Conservation (phyloP, 768 basidiomycete species). For the Russula olivacea region DNA sequence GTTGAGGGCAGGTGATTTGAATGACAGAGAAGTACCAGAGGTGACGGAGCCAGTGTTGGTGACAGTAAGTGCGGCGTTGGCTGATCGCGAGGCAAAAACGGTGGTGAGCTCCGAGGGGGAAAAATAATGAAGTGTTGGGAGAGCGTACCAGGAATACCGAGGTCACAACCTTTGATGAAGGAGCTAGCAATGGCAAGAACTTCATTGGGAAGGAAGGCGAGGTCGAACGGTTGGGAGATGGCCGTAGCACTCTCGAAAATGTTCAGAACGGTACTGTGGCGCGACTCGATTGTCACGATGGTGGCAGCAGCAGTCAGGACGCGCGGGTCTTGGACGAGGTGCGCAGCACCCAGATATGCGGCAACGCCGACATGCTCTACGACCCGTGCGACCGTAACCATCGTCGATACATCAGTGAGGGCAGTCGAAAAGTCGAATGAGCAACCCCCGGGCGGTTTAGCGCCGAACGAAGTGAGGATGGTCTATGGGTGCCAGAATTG, state of each 20-base stretch:
- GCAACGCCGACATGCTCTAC: constrained; percentile 72
- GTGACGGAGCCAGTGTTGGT: constrained; percentile 56
- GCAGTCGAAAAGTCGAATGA: constrained; percentile 61
- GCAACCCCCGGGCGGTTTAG: constrained; percentile 49
- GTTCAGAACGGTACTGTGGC: constrained; percentile 76
- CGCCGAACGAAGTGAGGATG: constrained; percentile 50
- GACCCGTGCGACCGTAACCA: constrained; percentile 64
- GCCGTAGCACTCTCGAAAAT: constrained; percentile 54
- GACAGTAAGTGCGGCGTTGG: constrained; percentile 53
- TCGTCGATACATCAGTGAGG: constrained; percentile 59
- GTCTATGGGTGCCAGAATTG: constrained; percentile 30
- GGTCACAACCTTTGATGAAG: constrained; percentile 65
- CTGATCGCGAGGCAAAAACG: constrained; percentile 30
- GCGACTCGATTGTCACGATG: constrained; percentile 76
- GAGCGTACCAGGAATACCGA: constrained; percentile 49
- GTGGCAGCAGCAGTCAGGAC: constrained; percentile 62
- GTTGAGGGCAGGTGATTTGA: constrained; percentile 52
- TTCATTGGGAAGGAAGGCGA: constrained; percentile 62
- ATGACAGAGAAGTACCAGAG: constrained; percentile 56
- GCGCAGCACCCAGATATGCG: constrained; percentile 72
- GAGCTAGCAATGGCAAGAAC: constrained; percentile 61
- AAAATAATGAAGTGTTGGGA: rapidly evolving
- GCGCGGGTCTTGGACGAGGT: constrained; percentile 53
- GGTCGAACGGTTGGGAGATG: constrained; percentile 67
- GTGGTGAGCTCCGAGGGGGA: neutral